Conservation (phyloP, 1,284 basidiomycete species). For the Boletus austroedulis region DNA sequence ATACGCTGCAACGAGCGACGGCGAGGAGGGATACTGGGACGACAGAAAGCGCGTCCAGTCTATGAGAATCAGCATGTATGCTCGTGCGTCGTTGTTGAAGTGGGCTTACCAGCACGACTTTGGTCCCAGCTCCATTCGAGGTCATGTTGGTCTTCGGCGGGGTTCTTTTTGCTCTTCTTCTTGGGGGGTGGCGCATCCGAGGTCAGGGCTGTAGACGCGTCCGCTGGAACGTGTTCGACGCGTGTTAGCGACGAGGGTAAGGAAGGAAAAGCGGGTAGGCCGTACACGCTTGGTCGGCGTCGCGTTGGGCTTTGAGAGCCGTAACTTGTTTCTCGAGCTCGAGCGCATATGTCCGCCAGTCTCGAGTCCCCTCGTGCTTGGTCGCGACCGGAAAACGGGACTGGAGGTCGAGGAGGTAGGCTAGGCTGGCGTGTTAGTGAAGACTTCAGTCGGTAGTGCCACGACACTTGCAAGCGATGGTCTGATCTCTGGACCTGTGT, state of each 20-base stretch:
- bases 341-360: constrained; percentile 32
- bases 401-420: constrained; percentile 33
- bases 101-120: constrained; percentile 16
- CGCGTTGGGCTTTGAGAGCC: constrained; percentile 18
- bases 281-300: constrained; percentile 26
- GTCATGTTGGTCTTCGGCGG: constrained; percentile 13
- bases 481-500: constrained; percentile 26
- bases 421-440: constrained; percentile 11
- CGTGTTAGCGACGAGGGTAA: background rate
- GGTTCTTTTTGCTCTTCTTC: constrained; percentile 30
- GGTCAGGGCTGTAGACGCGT: constrained; percentile 8
- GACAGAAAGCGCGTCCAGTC: constrained; percentile 23
- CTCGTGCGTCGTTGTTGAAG: background rate
- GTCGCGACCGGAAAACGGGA: constrained; percentile 20
- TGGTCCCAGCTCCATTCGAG: constrained; percentile 25
- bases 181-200: constrained; percentile 25
- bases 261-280: background rate
- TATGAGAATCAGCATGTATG: constrained; percentile 8
- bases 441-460: background rate
- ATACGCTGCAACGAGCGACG: constrained; percentile 28
- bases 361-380: background rate
- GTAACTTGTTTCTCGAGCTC: constrained; percentile 28
- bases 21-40: constrained; percentile 19
- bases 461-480: constrained; percentile 20
- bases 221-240: constrained; percentile 10